Base-by-base conservation (phyloP, 2,329 filamentous ascomycete species). In the Apiospora sp. region DNA sequence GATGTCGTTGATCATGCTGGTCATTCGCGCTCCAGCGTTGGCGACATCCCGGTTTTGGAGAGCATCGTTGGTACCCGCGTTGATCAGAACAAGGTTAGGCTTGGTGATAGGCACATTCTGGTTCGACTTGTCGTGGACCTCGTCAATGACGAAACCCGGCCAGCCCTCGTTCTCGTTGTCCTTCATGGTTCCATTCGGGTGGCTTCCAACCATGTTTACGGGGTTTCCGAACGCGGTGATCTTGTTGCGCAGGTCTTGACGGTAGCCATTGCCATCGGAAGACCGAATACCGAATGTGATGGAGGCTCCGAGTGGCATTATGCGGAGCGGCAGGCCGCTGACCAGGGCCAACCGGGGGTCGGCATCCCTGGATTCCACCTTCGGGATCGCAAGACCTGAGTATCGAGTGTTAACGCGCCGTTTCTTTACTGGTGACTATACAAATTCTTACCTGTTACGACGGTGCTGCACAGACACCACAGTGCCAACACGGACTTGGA, bases 1-100 rank as follows among this genome's bases (percentile, higher is more conserved):
- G 7, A 84, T 70, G 49, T 78, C 76, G 49, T 82, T 77, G 44
- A 84, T 64, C 48, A 84, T 49, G 44, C 46, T 68, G 14, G 69
- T 73, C 71, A 83, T 75, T 13, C 82, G 78, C 10, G 76, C 71
- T 5, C 78, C 78, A 8, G 79, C 78, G 22, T 75, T 74, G 10
- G 76, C 22, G n/a, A 82, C 71, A 69, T 82, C 77, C 22, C 78
- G 73, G 72, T 80, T 75, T 43, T 79, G 79, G 43, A 78, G 73
- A 74, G 81, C 82, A 74, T 86, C 83, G 73, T 85, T 85, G 19
- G 83, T 82, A 1, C 84, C 83, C 10, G 77, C 80, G 72, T 85
- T 83, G 72, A 85, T 72, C 10, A 83, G 75, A 58, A 84, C 77
- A 16, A 84, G 37, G 71, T 84, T 82, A 0, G 84, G 83, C 72